A percentile compares a stretch with the other conserved stretches of the same genome.
Conservation (phyloP, 1,284 basidiomycete genomes). For the Rhodotorula sp. region DNA sequence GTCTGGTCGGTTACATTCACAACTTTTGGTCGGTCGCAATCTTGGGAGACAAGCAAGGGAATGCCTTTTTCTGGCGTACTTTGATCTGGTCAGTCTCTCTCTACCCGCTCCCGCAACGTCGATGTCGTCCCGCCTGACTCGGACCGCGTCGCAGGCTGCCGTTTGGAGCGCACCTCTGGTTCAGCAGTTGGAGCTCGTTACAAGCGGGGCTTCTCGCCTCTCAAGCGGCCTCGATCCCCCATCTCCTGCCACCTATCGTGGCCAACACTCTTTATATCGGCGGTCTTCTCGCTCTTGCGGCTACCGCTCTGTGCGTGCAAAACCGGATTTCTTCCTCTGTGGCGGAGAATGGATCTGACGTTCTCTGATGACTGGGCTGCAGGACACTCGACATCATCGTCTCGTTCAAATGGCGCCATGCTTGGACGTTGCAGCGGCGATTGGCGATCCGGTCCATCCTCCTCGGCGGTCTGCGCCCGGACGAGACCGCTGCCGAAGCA, state of each 20-base stretch:
- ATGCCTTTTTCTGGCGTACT: conserved; percentile 17
- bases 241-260: conserved; percentile 12
- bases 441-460: conserved; percentile 1
- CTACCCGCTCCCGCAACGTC: no score
- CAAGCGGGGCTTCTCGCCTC: conserved; percentile 18
- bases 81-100: conserved; percentile 14
- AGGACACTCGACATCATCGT: conserved; percentile 2
- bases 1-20: conserved; percentile 13
- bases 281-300: conserved; percentile 11
- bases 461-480: not conserved
- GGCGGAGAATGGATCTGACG: not conserved
- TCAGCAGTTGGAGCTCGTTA: conserved; percentile 15
- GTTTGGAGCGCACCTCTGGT: conserved; percentile 14
- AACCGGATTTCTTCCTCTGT: no score
- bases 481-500: not conserved
- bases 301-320: conserved; percentile 1
- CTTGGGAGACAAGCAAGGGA: not conserved
- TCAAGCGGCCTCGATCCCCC: conserved; percentile 12
- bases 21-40: conserved; percentile 12
- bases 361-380: fast-evolving
- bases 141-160: not conserved
- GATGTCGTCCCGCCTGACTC: no score
- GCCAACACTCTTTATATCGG: conserved; percentile 21
- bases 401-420: not conserved
- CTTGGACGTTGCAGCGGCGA: conserved; percentile 1